Evolutionary conservation across 768 basidiomycete genomes (phyloP), one percentile per base, ranked within the genome.

Genomic region (Coprinopsis strossmayeri): DNA sequence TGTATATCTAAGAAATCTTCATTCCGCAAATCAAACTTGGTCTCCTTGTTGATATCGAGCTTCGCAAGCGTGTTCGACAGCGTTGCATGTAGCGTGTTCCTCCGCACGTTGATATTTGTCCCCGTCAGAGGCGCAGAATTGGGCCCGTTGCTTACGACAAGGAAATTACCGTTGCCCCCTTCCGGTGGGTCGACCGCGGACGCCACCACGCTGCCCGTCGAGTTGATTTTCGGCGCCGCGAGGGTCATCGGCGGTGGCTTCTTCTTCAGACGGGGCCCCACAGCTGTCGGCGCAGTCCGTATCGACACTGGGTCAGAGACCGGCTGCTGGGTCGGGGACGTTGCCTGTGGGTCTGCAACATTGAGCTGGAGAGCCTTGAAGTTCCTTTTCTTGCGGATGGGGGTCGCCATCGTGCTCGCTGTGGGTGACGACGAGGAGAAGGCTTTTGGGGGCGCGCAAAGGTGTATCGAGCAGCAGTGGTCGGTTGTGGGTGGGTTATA

Each of bases 1-100:
- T 81, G 78, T 39, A 98, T 62, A 55, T 94, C 88, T 67, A 86
- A 86, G 61, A 99, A 70, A 64, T 98, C 96, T 63, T 95, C 93
- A 57, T 86, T 82, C 57, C 81, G 74, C 57, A 98, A 69, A 59
- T 95, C 88, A 56, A 77, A 84, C 67, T 89, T 89, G 63, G 83
- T 82, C 69, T 91, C 87, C 27, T 39, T 50, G 58, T 86, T 88
- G 70, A 91, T 76, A 56, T 94, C 91, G 51, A 95, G 69, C 55
- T 78, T 91, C 18, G 90, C 91, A 27, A 96, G 78, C 13, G 89
- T 91, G 53, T 82, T 87, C 15, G 86, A 84, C 3, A 95, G 77
- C 3, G 84, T 78, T 21, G 78, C 78, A 66, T 93, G 89, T 57
- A 89, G 88, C 18, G 81, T 87, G 59, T 79, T 83, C 52, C 87